Evolutionary conservation across 345 rosid species (phyloP).

Genomic region (Bruguiera parviflora): DNA sequence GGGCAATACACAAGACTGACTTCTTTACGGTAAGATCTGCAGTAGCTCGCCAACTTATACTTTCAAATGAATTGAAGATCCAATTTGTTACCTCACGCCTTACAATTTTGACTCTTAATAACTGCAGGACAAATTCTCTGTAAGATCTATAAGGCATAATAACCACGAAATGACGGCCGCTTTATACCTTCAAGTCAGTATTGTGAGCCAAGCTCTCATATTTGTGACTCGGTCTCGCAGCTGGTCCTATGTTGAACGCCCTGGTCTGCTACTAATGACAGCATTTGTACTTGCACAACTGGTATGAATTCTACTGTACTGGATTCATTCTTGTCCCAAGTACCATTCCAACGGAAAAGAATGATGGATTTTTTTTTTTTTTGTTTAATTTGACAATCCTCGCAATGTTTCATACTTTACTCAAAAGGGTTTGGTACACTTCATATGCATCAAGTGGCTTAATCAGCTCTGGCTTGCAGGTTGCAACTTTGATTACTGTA

Average conservation of each 20-base stretch:
- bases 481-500: constrained; percentile 31
- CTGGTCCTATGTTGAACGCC: constrained; percentile 33
- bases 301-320: constrained; percentile 5
- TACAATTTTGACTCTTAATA: background rate
- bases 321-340: background rate
- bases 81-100: background rate
- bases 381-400: too few relatives aligned
- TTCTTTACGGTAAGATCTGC: constrained; percentile 20
- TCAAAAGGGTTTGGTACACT: background rate
- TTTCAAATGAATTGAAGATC: background rate
- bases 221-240: constrained; percentile 35
- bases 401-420: background rate
- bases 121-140: constrained; percentile 27
- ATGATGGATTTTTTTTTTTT: too few relatives aligned
- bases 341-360: too few relatives aligned
- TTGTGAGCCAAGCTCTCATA: constrained; percentile 32
- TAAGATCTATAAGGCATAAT: background rate
- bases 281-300: constrained; percentile 31
- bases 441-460: background rate
- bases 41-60: background rate
- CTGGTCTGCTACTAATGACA: constrained; percentile 22
- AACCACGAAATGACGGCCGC: constrained; percentile 25
- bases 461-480: constrained; percentile 14
- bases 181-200: constrained; percentile 35
- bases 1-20: constrained; percentile 23